Evolutionary conservation across 257 asterid species (phyloP), one percentile per base, ranked within the genome.

Genomic region (Solanum chiquidenum): DNA sequence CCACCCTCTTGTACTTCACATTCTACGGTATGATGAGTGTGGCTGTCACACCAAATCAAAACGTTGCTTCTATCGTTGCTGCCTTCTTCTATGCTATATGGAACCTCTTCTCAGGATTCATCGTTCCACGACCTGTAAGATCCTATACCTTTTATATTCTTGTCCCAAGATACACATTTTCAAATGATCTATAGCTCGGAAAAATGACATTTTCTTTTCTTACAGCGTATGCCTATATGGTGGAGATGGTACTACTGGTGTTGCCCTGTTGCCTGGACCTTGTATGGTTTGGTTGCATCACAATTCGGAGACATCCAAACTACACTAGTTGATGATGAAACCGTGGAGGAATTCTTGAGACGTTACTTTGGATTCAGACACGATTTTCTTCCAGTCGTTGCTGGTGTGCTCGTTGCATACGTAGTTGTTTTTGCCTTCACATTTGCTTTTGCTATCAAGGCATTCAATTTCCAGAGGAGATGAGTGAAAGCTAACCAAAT

Each of bases 191-290:
- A 9, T 13, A 46, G 42, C 85, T 80, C 42, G 4, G 14, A 79
- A 79, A 82, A 82, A 20, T 27, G 27, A 52, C 16, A 52, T 52
- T 52, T 52, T 52, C n/a, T 52, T 52, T 52, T 20, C n/a, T 52
- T 52, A 52, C 89, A 92, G 95, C 83, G 91, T 5, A 91, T 91
- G 44, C 95, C 95, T 2, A 72, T 92, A 83, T 93, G 93, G 95
- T 93, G 96, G 96, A 92, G 93, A 89, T 93, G 96, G 96, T 90
- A 86, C 77, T 89, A 89, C 85, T 90, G 95, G 96, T 91, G 84
- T 12, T 73, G 73, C 35, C 96, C 95, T 2, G 87, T 91, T 20
- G 60, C 96, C 2, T 93, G 93, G 93, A 90, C 95, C 6, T 38
- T 93, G 35, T 93, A 93, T 38, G 96, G 95, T 23, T 85, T 93